These are phyloP conservation scores for Golubevia sp. DNA, from an alignment of 1,284 basidiomycete species.

Conservation along the genomic window DNA sequence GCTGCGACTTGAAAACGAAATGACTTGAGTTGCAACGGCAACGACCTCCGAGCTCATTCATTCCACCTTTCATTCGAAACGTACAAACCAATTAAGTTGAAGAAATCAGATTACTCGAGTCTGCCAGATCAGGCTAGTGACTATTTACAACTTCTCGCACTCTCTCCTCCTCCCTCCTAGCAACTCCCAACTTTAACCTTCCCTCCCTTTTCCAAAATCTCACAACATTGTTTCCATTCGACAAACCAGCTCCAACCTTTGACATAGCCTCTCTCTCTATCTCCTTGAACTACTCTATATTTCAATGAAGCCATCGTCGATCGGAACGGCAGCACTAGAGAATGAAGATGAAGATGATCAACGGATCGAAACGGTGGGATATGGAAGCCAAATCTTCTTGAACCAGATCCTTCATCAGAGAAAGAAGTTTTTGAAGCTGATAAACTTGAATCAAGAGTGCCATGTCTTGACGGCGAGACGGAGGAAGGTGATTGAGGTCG, in stretches of 20 bases:
- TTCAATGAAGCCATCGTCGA: constrained; percentile 65
- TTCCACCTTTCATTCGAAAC: too few relatives aligned
- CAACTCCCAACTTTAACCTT: constrained; percentile 64
- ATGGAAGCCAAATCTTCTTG: constrained; percentile 69
- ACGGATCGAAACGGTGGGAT: constrained; percentile 82
- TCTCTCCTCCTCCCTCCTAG: too few relatives aligned
- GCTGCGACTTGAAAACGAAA: too few relatives aligned
- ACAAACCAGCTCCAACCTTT: constrained; percentile 82
- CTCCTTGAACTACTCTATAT: constrained; percentile 66
- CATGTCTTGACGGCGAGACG: too few relatives aligned
- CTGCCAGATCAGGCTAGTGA: too few relatives aligned
- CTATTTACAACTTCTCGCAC: too few relatives aligned
- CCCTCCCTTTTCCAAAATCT: constrained; percentile 69
- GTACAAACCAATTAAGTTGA: too few relatives aligned
- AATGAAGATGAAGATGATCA: constrained; percentile 78
- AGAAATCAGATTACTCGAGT: too few relatives aligned
- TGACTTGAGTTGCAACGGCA: too few relatives aligned
- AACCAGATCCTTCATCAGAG: neutral
- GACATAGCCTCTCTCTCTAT: constrained; percentile 50
- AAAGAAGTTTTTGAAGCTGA: neutral
- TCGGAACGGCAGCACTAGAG: constrained; percentile 73
- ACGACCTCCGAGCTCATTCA: too few relatives aligned
- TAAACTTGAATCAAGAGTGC: too few relatives aligned
- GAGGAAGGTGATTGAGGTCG: too few relatives aligned
- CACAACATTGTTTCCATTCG: constrained; percentile 70